Conservation (phyloP, 106 monocot species). For the Acanthochlamys bracteata region DNA sequence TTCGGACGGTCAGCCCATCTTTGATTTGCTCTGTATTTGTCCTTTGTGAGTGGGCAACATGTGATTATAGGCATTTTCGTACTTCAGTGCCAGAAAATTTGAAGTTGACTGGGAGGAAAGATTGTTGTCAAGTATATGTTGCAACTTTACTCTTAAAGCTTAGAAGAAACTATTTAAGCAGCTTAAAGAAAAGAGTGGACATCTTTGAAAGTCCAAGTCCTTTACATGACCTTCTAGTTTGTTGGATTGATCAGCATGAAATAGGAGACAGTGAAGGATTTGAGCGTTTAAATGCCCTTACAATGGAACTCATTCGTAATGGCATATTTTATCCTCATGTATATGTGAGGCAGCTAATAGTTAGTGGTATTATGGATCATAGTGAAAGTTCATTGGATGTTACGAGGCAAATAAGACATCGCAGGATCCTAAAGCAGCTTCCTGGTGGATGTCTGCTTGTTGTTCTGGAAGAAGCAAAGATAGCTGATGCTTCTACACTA, state of each 20-base stretch:
- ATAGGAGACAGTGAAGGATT: conserved; percentile 56
- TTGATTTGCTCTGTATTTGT: conserved; percentile 78
- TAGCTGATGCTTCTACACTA: conserved; percentile 33
- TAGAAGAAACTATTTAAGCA: conserved; percentile 54
- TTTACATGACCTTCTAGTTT: conserved; percentile 89
- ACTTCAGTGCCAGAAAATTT: conserved; percentile 27
- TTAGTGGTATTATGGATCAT: conserved; percentile 84
- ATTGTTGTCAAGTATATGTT: conserved; percentile 72
- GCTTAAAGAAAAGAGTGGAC: conserved; percentile 24
- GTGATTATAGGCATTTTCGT: conserved; percentile 81
- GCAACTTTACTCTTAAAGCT: conserved; percentile 73
- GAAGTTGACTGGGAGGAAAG: conserved; percentile 71
- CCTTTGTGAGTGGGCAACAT: conserved; percentile 95
- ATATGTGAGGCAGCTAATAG: conserved; percentile 90
- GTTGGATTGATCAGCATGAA: conserved; percentile 96
- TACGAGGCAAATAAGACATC: conserved; percentile 64
- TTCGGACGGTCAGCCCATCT: conserved; percentile 51
- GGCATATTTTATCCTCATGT: conserved; percentile 88
- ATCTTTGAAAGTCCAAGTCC: conserved; percentile 72
- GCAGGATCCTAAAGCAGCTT: conserved; percentile 71
- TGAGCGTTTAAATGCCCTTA: conserved; percentile 56
- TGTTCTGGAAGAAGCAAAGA: conserved; percentile 58
- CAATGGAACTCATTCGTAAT: conserved; percentile 70
- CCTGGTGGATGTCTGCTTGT: conserved; percentile 73
- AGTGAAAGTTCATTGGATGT: conserved; percentile 36